These are phyloP conservation scores for Calonectria ilicicola DNA, from an alignment of 2,329 filamentous ascomycete genomes.

Conservation along the genomic window DNA sequence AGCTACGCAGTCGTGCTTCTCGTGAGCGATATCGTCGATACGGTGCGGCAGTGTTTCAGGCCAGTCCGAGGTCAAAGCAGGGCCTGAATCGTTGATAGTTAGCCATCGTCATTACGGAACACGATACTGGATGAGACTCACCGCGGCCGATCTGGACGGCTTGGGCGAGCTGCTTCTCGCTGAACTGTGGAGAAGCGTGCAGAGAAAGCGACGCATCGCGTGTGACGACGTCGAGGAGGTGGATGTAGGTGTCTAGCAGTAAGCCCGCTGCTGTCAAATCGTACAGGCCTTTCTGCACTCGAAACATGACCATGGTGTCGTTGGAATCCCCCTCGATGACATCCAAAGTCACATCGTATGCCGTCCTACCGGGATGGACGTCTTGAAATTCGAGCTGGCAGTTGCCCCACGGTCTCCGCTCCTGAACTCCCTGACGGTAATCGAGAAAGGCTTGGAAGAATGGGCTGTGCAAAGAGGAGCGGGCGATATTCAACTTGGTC, in stretches of 20 bases:
- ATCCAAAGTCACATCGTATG: background rate
- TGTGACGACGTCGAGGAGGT: background rate
- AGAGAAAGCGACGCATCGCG: background rate
- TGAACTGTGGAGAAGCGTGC: background rate
- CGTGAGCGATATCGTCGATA: background rate
- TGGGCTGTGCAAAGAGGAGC: background rate
- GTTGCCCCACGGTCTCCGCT: background rate
- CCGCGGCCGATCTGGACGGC: background rate
- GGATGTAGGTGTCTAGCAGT: background rate
- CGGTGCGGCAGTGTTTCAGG: background rate
- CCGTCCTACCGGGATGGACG: background rate
- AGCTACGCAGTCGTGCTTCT: background rate
- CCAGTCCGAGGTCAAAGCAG: background rate
- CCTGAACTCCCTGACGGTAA: background rate
- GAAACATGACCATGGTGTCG: background rate
- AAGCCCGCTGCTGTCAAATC: background rate
- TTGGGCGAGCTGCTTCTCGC: background rate
- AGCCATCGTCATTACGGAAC: too few species aligned
- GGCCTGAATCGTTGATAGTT: background rate
- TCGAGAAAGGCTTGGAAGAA: conserved; percentile 17
- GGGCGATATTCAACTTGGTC: background rate
- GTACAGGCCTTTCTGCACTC: background rate
- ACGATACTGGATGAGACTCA: too few species aligned
- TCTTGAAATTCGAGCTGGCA: background rate
- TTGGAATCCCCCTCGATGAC: background rate